Evolutionary conservation across 805 yeast species (phyloP).

Genomic region (Candida fluviatilis): DNA sequence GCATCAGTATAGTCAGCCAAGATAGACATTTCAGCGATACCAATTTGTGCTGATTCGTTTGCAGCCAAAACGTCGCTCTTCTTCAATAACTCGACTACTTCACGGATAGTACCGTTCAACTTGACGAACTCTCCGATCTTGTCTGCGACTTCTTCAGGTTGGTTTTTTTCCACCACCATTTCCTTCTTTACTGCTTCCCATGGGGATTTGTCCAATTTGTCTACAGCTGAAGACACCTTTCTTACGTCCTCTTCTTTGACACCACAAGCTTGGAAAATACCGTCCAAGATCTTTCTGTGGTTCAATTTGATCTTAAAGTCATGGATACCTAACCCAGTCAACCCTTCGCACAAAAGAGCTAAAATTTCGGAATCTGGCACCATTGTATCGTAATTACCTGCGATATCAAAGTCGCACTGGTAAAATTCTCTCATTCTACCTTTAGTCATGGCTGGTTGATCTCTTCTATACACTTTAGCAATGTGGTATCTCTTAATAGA

Average conservation of each 20-base stretch:
- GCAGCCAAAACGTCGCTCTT: constrained; percentile 53
- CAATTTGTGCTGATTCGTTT: constrained; percentile 73
- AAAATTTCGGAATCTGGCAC: constrained; percentile 93
- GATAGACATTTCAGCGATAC: constrained; percentile 73
- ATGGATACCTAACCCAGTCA: constrained; percentile 73
- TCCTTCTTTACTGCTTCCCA: constrained; percentile 94
- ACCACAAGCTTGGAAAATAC: constrained; percentile 92
- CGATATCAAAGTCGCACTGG: constrained; percentile 97
- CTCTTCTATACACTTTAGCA: constrained; percentile 98
- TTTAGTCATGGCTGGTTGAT: constrained; percentile 99
- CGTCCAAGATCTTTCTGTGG: constrained; percentile 94
- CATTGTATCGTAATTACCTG: constrained; percentile 90
- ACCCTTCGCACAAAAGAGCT: constrained; percentile 78
- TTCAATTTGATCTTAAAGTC: constrained; percentile 91
- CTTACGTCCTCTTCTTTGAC: constrained; percentile 92
- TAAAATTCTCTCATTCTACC: constrained; percentile 99
- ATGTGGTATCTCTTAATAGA: constrained; percentile 92
- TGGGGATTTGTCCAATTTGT: constrained; percentile 90
- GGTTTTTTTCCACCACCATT: constrained; percentile 88
- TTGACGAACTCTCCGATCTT: constrained; percentile 88
- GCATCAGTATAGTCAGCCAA: constrained; percentile 80
- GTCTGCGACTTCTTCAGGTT: constrained; percentile 89
- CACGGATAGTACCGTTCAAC: constrained; percentile 70
- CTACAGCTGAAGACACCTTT: constrained; percentile 91
- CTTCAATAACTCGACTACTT: constrained; percentile 52